A percentile compares a stretch with the other conserved stretches of the same genome.
These are phyloP conservation scores for Candida gorgasii DNA, from an alignment of 805 yeast species.

Conservation along the genomic window DNA sequence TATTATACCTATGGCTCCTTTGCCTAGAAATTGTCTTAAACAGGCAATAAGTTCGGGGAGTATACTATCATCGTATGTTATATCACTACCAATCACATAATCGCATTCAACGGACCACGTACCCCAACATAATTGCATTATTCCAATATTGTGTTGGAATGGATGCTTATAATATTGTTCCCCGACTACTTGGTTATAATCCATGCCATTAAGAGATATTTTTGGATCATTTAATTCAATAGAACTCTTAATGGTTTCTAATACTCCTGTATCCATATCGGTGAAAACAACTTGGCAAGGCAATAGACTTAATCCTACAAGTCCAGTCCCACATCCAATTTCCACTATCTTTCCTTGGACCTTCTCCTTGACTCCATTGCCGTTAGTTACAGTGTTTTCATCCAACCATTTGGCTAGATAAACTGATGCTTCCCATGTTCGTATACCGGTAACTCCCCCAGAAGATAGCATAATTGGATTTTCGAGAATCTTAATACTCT, in stretches of 20 bases:
- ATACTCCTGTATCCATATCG: slow-evolving; percentile 64
- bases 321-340: slow-evolving; percentile 89
- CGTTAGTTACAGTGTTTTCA: neutral
- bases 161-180: slow-evolving; percentile 4
- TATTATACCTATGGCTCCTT: slow-evolving; percentile 42
- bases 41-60: slow-evolving; percentile 57
- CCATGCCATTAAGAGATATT: neutral
- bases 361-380: neutral
- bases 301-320: slow-evolving; percentile 57
- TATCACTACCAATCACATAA: slow-evolving; percentile 78
- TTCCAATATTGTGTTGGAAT: neutral
- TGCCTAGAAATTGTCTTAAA: slow-evolving; percentile 38
- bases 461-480: slow-evolving; percentile 67
- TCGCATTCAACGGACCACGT: slow-evolving; percentile 32
- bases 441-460: slow-evolving; percentile 79
- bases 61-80: slow-evolving; percentile 72
- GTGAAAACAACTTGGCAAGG: slow-evolving; percentile 45
- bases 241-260: slow-evolving; percentile 41
- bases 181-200: slow-evolving; percentile 35
- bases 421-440: slow-evolving; percentile 94
- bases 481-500: slow-evolving; percentile 46
- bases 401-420: slow-evolving; percentile 51
- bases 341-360: slow-evolving; percentile 49
- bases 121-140: slow-evolving; percentile 55
- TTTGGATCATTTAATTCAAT: slow-evolving; percentile 12